Conservation (phyloP, 2,329 filamentous ascomycete genomes). For the Neospermospora avenae region DNA sequence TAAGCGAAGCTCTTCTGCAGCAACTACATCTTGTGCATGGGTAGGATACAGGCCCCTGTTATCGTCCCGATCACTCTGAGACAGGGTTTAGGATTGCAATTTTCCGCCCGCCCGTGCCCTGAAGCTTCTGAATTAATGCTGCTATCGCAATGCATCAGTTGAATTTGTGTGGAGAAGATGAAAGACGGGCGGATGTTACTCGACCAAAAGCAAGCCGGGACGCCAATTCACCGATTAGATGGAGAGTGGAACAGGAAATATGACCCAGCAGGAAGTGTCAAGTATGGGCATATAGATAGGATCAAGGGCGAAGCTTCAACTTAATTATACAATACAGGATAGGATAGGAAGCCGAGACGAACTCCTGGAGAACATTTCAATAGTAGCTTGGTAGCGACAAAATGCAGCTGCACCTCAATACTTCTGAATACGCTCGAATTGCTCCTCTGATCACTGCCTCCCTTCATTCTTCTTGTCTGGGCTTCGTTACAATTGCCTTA, state of each 20-base stretch:
- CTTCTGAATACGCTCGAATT: conserved; percentile 9
- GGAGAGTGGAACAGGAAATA: neutral
- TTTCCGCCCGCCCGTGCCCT: conserved; percentile 16
- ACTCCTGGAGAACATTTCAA: conserved; percentile 8
- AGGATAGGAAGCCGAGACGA: conserved; percentile 9
- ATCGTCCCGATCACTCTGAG: neutral
- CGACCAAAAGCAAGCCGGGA: neutral
- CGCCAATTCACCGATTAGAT: conserved; percentile 13
- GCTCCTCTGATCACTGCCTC: neutral
- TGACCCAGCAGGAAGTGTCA: no score
- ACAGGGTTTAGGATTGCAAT: neutral
- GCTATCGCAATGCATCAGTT: conserved; percentile 4
- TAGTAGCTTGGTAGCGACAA: conserved; percentile 12
- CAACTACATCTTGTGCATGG: neutral
- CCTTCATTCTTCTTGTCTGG: neutral
- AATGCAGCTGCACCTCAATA: conserved; percentile 9
- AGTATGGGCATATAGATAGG: neutral
- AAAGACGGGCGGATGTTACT: conserved; percentile 4
- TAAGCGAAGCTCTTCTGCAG: neutral
- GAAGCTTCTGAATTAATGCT: neutral
- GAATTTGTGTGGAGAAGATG: conserved; percentile 11
- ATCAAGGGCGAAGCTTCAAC: neutral
- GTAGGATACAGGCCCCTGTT: neutral
- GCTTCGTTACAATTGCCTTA: neutral
- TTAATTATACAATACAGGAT: neutral